These are phyloP conservation scores for Leucogyrophana mollusca DNA, from an alignment of 768 basidiomycete species.

Conservation along the genomic window DNA sequence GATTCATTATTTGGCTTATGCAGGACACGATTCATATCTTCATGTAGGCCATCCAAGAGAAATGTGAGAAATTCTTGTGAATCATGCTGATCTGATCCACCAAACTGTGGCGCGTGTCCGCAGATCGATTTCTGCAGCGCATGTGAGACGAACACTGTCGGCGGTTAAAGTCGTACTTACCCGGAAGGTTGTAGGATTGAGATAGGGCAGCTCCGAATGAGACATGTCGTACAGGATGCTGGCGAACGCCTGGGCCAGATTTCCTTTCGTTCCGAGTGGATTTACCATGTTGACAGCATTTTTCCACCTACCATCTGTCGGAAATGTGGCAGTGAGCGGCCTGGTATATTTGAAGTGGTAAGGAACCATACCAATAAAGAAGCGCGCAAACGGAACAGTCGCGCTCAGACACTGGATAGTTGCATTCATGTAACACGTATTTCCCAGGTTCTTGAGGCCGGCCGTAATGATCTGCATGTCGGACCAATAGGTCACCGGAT, in stretches of 20 bases:
- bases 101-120: conserved; percentile 67
- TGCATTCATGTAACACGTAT: conserved; percentile 99
- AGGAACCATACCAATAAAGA: conserved; percentile 73
- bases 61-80: conserved; percentile 97
- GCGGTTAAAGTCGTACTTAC: conserved; percentile 42
- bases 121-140: conserved; percentile 54
- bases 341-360: neutral
- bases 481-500: conserved; percentile 82
- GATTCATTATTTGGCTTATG: conserved; percentile 62
- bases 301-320: conserved; percentile 75
- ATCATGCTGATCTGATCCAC: conserved; percentile 90
- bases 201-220: conserved; percentile 79
- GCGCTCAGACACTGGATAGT: conserved; percentile 96
- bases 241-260: conserved; percentile 79
- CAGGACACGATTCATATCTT: conserved; percentile 83
- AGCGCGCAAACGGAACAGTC: conserved; percentile 88
- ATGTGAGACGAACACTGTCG: conserved; percentile 12
- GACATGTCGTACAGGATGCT: conserved; percentile 84
- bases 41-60: conserved; percentile 89
- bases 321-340: conserved; percentile 9
- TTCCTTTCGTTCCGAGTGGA: conserved; percentile 84
- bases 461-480: conserved; percentile 77
- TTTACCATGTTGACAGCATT: conserved; percentile 83
- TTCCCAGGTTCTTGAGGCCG: conserved; percentile 92
- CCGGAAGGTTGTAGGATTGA: conserved; percentile 81